Evolutionary conservation across 345 rosid species (phyloP), one percentile per base, ranked within the genome.

Genomic region (Carallia brachiata): DNA sequence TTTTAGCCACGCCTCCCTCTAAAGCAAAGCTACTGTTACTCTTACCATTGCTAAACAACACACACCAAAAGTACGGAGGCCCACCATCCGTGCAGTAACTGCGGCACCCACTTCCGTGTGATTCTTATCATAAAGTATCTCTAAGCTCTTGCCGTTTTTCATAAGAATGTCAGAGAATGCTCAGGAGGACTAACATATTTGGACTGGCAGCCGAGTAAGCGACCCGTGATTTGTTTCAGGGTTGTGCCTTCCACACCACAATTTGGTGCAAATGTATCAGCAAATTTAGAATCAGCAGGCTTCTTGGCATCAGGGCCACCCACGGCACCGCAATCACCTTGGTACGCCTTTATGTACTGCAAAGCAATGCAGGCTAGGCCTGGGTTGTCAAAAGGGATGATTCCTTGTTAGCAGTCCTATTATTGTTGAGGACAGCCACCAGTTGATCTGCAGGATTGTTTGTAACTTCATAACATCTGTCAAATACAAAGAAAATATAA

Each of bases 21-120:
- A 68, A 61, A 63, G 80, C 75, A 75, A 85, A 87, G 83, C 92
- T 87, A 37, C 84, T 73, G 59, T 86, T 87, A 34, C 18, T 30
- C 65, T 70, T 84, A 31, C 92, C 92, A 60, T 78, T 86, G 77
- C 92, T 86, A 82, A 89, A 86, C 82, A 89, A 63, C 40, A 89
- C 85, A 65, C 96, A 86, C 92, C 92, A 89, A 81, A 89, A 87
- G 61, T 80, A 83, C 30, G 92, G 90, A 61, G 84, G 73, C 6
- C 90, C 89, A 3, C 92, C 89, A 66, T 86, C 86, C 2, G 73
- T 79, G 88, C 88, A 15, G 72, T 75, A 56, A 81, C 87, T 1
- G 85, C 92, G 69, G 89, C 92, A 63, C 92, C 90, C 0, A 83
- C 81, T 75, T 89, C 92, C 0, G 96, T 86, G 68, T 87, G 92